Evolutionary conservation across 306 rosid species (phyloP), one percentile per base, ranked within the genome.

Genomic region (Trifolium subterraneum): DNA sequence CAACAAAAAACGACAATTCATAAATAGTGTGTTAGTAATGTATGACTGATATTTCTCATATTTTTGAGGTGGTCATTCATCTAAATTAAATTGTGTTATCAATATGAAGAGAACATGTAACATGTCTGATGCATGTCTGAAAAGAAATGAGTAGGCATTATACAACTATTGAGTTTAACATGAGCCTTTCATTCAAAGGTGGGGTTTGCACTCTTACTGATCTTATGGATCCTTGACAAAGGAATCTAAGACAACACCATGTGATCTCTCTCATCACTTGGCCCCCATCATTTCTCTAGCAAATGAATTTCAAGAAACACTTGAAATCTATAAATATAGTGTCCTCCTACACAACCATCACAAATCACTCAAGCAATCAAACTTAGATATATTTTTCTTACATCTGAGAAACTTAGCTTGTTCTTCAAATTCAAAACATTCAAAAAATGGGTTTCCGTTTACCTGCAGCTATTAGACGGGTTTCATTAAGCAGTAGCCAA

Each of bases 211-310:
- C 48, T 15, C 58, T 35, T 14, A 44, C 8, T 51, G 52, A 66
- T 54, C 10, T 62, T 29, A 2, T 18, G 39, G 15, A 31, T 27
- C 36, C 23, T 63, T n/a, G 61, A 58, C 31, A 14, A n/a, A 41
- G 61, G 7, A 22, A 2, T 13, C 22, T 8, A 38, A 80, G 83
- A 69, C 79, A 78, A 61, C 8, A 35, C 69, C 79, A 82, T 60
- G 79, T 77, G 79, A 82, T 68, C 55, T 55, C 15, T 44, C 71
- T 47, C 71, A 65, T 64, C 74, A 71, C n/a, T n/a, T 64, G 63
- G 1, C 27, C 14, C 29, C 60, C 29, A 61, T 15, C 11, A 51
- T 29, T 51, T 78, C 75, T 31, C 31, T 10, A 31, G 50, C 8
- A 44, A 59, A 68, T 33, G 25, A 5, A 29, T 59, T 52, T 27